phyloP scores from a whole-genome alignment of 257 asterid genomes.

The Sherardia arvensis region DNA sequence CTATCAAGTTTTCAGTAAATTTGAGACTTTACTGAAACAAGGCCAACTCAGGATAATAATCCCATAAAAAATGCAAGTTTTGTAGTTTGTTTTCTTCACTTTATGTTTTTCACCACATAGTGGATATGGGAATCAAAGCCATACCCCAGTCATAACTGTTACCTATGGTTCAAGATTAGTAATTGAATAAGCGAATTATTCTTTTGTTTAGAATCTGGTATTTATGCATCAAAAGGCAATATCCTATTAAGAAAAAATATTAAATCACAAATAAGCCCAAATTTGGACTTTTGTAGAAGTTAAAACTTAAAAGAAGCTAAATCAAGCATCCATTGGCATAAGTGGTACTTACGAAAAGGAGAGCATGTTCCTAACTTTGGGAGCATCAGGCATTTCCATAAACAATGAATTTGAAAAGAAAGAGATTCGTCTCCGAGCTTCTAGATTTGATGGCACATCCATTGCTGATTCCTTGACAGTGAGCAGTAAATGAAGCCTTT shows the following conservation, averaged over 20 bases:
- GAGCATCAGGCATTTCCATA: slow-evolving; percentile 97
- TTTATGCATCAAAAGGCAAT: not conserved
- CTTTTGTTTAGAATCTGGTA: not conserved
- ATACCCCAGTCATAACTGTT: not conserved
- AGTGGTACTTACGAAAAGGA: slow-evolving; percentile 81
- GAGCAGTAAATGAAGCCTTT: slow-evolving; percentile 80
- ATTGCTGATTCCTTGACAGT: slow-evolving; percentile 96
- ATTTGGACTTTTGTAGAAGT: not conserved
- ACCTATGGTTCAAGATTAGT: not conserved
- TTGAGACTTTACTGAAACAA: not conserved
- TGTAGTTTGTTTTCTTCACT: not conserved
- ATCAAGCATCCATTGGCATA: slow-evolving; percentile 6
- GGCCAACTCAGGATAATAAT: not conserved
- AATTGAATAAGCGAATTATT: not conserved
- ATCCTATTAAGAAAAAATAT: not conserved
- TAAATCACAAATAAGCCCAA: not conserved
- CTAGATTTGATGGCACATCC: slow-evolving; percentile 98
- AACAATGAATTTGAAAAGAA: slow-evolving; percentile 95
- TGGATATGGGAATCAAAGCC: not conserved
- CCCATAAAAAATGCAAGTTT: not conserved
- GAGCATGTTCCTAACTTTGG: slow-evolving; percentile 97
- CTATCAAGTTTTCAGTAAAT: not conserved
- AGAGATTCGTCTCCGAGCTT: slow-evolving; percentile 92
- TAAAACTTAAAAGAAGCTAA: not conserved
- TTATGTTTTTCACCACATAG: not conserved